Evolutionary conservation across 2,329 filamentous ascomycete species (phyloP), one percentile per base, ranked within the genome.

Genomic region (Xylariales sp.): DNA sequence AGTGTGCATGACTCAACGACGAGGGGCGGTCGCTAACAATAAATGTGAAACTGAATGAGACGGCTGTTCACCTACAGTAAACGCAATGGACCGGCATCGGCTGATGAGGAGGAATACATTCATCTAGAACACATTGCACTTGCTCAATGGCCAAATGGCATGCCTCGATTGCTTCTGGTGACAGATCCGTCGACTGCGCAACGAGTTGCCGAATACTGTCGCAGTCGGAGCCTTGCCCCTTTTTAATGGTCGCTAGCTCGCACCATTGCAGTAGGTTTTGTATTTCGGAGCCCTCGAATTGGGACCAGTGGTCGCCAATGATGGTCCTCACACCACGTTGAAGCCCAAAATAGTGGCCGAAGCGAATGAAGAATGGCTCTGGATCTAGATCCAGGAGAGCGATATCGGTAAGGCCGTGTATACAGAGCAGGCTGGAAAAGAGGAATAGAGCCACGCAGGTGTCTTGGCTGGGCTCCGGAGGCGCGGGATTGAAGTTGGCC

Each of bases 281-380:
- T 48, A 71, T 30, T 50, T 68, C 55, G 8, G 64, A 67, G n/a
- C 48, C 30, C 16, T 28, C 41, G 8, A 71, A 58, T 12, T n/a
- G 56, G 23, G 54, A n/a, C 57, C 61, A 60, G 45, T 65, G 28
- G 18, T 68, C 52, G 30, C 32, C 30, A 6, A 60, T 34, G 32
- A 71, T 60, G 10, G 59, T 34, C 36, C 39, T 63, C 36, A 65
- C 62, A 28, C 67, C 58, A 14, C 54, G 69, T 14, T 68, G 69
- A 28, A 71, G 60, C 7, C 57, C 62, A 28, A 69, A 63, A 46
- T 58, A 69, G n/a, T 69, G 64, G 10, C 64, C 60, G 10, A 71
- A 59, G 39, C 57, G 64, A 34, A 65, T 66, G 32, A 70, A 48
- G 39, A 69, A 70, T 10, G 50, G 62, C 41, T 70, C 69, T 10